Evolutionary conservation across 2,329 filamentous ascomycete species (phyloP).

Genomic region (Teratosphaeria pseudoeucalypti): DNA sequence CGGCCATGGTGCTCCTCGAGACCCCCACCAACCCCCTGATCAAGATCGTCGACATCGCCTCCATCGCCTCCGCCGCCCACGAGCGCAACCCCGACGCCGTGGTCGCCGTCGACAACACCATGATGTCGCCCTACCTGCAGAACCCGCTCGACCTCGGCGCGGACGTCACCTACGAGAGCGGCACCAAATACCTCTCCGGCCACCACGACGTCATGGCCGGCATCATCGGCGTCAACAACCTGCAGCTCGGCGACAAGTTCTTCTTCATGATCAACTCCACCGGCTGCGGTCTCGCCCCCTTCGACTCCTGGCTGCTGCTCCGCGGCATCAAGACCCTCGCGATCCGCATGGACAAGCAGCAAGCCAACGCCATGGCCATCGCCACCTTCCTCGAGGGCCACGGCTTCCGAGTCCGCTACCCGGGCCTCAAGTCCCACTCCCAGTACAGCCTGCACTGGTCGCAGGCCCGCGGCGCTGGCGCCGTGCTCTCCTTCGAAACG

Average conservation of each 20-base stretch:
- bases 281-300: conserved; percentile 85
- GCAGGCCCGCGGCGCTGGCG: conserved; percentile 87
- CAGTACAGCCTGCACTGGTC: conserved; percentile 95
- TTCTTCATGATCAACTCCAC: conserved; percentile 97
- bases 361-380: conserved; percentile 80
- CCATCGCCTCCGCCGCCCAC: conserved; percentile 68
- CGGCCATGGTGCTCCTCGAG: conserved; percentile 89
- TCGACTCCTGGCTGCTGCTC: conserved; percentile 92
- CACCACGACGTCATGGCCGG: conserved; percentile 99
- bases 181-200: conserved; percentile 94
- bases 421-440: conserved; percentile 85
- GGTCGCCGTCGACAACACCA: conserved; percentile 95
- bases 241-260: conserved; percentile 71
- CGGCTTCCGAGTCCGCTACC: conserved; percentile 92
- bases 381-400: conserved; percentile 83
- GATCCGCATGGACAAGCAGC: conserved; percentile 98
- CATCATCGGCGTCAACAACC: conserved; percentile 83
- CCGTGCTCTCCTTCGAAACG: conserved; percentile 92
- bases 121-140: conserved; percentile 89
- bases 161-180: conserved; percentile 94
- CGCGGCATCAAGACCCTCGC: conserved; percentile 92
- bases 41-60: conserved; percentile 87
- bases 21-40: conserved; percentile 96
- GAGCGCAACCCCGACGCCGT: conserved; percentile 66
- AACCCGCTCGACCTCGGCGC: conserved; percentile 92